Evolutionary conservation across 1,284 basidiomycete species (phyloP), one percentile per base, ranked within the genome.

Genomic region (Malassezia sympodialis): DNA sequence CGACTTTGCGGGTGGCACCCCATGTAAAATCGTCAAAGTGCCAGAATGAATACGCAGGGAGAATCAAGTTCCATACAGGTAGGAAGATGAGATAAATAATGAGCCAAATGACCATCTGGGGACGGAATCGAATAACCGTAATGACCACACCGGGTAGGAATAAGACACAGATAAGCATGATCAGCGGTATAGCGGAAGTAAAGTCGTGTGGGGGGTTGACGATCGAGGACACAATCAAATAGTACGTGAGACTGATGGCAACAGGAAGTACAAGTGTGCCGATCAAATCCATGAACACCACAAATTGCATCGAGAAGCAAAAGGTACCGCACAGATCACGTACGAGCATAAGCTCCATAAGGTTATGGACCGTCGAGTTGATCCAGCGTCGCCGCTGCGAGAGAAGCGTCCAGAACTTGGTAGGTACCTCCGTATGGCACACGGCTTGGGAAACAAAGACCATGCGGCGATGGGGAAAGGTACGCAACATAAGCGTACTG

Each of bases 21-120:
- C 93, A 96, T 31, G 89, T 91, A 76, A 96, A 94, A 77, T 98
- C 94, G 69, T 98, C 94, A 76, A 98, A 96, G 78, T 98, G 91
- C 91, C 91, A 96, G 76, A 96, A 96, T 24, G 91, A 87, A 77
- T 96, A 96, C 4, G 91, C 79, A 6, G 91, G 93, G 3, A 65
- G 59, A 19, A 68, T 58, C 31, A 94, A 90, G 60, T 78, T 78
- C 77, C 77, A 78, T 15, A 78, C 73, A 1, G 77, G 77, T 11
- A 78, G 66, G 51, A 76, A 77, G 50, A 86, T 61, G 15, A 99
- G 81, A 77, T 98, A 98, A 68, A 93, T 84, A 69, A 91, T 74
- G 89, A 99, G 96, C 94, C 94, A 99, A 63, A 88, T 84, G 54
- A 96, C 84, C 78, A 98, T 98, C 45, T 94, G 84, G 49, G 96